These are phyloP conservation scores for Fomitopsis palustris DNA, from an alignment of 1,284 basidiomycete species.

Conservation along the genomic window DNA sequence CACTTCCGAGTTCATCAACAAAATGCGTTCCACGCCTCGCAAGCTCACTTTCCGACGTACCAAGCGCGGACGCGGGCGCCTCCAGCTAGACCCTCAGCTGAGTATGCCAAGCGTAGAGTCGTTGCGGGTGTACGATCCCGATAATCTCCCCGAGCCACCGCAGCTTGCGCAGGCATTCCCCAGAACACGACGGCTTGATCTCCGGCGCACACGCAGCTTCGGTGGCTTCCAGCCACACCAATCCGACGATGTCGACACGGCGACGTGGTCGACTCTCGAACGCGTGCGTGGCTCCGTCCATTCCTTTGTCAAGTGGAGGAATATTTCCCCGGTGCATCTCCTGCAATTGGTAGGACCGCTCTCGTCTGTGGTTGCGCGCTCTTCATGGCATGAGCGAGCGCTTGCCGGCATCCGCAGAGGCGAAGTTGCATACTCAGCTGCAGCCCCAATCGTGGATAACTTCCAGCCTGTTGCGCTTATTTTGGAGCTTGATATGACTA, in stretches of 20 bases:
- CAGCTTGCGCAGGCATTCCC: not conserved
- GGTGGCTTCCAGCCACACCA: not conserved
- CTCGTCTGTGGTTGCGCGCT: not conserved
- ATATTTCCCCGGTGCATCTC: not conserved
- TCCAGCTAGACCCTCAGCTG: not conserved
- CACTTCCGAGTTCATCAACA: not conserved
- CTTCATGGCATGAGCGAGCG: not conserved
- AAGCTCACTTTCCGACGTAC: not conserved
- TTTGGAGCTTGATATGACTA: not conserved
- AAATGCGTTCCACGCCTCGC: not conserved
- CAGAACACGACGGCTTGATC: not conserved
- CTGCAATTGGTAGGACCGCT: not conserved
- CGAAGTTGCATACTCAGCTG: not conserved
- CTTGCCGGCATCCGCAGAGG: not conserved
- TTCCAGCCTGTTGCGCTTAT: not conserved
- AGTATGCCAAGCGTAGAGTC: not conserved
- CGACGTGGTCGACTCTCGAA: not conserved
- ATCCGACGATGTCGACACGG: not conserved
- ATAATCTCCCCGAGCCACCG: not conserved
- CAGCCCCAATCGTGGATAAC: not conserved
- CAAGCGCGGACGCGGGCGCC: not conserved
- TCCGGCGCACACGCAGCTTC: not conserved
- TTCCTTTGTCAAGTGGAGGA: not conserved
- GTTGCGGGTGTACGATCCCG: not conserved
- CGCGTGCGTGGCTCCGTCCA: not conserved